Base-by-base conservation (phyloP, 2,329 filamentous ascomycete species). In the Tolypocladium amazonense region DNA sequence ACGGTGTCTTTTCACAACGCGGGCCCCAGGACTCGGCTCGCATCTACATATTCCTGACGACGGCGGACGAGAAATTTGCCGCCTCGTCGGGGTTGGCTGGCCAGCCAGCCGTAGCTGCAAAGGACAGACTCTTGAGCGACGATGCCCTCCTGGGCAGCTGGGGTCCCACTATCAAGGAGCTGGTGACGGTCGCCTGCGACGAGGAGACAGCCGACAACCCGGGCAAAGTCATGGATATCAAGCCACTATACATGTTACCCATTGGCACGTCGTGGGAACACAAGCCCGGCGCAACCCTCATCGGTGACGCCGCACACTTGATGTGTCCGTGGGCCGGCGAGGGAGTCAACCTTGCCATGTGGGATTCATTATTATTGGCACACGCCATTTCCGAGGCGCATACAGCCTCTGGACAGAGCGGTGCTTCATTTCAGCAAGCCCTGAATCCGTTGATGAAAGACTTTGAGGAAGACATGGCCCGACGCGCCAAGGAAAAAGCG, bases 291-390 rank as follows among this genome's bases (percentile, higher is more conserved):
- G 70, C 77, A 4, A 81, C 82, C 0, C 68, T 85, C 20, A 67
- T 84, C 25, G 82, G 82, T 3, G 81, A 84, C 64, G 79, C 81
- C 0, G 81, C 80, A 11, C 81, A 84, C 66, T 63, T 83, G 15
- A 80, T 81, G 75, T 76, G 75, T 3, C 78, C 79, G 0, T 79
- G 76, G 60, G 76, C 76, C 0, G 81, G 82, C 3, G 80, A 81
- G 56, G 81, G 81, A 1, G 81, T 83, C 45, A 84, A 84, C 63
- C 64, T 77, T 4, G 80, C 76, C 0, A 78, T 84, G 76, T 67
- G 71, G 45, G 81, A 84, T 65, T 72, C 79, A 0, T 63, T 81
- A 20, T 68, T 77, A 14, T 67, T 84, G 3, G 73, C 72, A 0
- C 53, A 67, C 15, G 70, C 71, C 20, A 70, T 76, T 8, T 56